These are phyloP conservation scores for Diaporthe aspalathi DNA, from an alignment of 2,329 filamentous ascomycete species.

Conservation along the genomic window DNA sequence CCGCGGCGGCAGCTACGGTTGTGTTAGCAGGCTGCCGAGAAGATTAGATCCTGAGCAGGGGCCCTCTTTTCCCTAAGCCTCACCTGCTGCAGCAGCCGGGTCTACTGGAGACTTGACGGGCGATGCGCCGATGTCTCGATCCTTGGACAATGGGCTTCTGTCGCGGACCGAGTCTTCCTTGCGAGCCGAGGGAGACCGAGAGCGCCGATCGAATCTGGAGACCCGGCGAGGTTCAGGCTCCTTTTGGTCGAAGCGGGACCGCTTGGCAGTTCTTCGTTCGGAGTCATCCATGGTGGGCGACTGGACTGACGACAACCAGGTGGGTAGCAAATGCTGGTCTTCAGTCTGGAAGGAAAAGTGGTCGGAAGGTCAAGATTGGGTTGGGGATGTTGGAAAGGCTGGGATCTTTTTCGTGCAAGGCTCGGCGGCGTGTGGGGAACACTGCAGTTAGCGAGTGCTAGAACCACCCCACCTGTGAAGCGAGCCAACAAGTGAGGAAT, in stretches of 20 bases:
- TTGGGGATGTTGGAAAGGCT: constrained; percentile 7
- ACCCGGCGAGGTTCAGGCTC: constrained; percentile 80
- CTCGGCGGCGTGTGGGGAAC: constrained; percentile 25
- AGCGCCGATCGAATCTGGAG: constrained; percentile 92
- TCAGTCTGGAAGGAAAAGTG: constrained; percentile 28
- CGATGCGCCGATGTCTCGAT: constrained; percentile 52
- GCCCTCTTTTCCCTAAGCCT: constrained; percentile 38
- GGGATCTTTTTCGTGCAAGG: constrained; percentile 32
- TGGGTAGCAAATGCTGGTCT: constrained; percentile 23
- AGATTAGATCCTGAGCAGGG: background rate
- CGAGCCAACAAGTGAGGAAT: background rate
- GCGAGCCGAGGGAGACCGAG: constrained; percentile 80
- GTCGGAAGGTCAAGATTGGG: constrained; percentile 4
- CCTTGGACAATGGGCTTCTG: constrained; percentile 77
- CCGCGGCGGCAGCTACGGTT: constrained; percentile 81
- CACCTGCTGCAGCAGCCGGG: constrained; percentile 83
- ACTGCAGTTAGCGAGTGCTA: constrained; percentile 12
- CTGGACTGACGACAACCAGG: constrained; percentile 1
- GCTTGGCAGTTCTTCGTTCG: constrained; percentile 78
- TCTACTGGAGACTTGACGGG: constrained; percentile 67
- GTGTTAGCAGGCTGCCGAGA: background rate
- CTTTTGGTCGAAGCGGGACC: constrained; percentile 94
- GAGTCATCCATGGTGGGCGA: constrained; percentile 75
- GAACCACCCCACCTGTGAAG: constrained; percentile 19
- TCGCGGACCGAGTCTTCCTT: constrained; percentile 78